phyloP scores from a whole-genome alignment of 78 protist genomes.

The Dictyostelium capitatum region DNA sequence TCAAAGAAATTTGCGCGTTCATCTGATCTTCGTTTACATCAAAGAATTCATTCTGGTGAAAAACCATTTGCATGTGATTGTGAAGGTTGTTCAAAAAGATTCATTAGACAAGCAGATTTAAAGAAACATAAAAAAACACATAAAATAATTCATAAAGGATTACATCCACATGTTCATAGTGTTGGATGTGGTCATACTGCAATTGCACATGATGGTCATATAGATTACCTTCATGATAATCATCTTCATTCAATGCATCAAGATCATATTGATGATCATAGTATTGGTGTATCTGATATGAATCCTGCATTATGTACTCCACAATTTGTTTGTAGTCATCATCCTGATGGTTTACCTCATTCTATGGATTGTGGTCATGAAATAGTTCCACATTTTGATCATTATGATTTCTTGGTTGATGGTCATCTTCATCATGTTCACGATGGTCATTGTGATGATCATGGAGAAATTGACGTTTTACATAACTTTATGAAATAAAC shows the following conservation, averaged over 20 bases:
- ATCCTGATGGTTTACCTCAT: conserved; percentile 51
- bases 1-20: conserved; percentile 79
- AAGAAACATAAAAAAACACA: conserved; percentile 69
- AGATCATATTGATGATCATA: conserved; percentile 64
- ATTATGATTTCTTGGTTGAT: conserved; percentile 70
- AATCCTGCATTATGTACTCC: conserved; percentile 66
- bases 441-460: conserved; percentile 68
- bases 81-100: conserved; percentile 82
- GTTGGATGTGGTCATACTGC: conserved; percentile 81
- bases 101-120: conserved; percentile 64
- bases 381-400: conserved; percentile 59
- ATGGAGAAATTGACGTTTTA: conserved; percentile 25
- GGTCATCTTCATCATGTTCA: conserved; percentile 78
- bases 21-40: conserved; percentile 74
- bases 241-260: conserved; percentile 64
- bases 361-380: conserved; percentile 60
- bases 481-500: background rate
- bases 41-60: conserved; percentile 85
- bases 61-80: conserved; percentile 83
- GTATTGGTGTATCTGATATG: conserved; percentile 32
- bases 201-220: conserved; percentile 73
- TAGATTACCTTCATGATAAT: conserved; percentile 56
- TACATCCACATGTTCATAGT: conserved; percentile 66
- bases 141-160: background rate
- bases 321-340: conserved; percentile 51